Evolutionary conservation across 2,329 filamentous ascomycete genomes (phyloP).

Genomic region (Paraconiothyrium sp.): DNA sequence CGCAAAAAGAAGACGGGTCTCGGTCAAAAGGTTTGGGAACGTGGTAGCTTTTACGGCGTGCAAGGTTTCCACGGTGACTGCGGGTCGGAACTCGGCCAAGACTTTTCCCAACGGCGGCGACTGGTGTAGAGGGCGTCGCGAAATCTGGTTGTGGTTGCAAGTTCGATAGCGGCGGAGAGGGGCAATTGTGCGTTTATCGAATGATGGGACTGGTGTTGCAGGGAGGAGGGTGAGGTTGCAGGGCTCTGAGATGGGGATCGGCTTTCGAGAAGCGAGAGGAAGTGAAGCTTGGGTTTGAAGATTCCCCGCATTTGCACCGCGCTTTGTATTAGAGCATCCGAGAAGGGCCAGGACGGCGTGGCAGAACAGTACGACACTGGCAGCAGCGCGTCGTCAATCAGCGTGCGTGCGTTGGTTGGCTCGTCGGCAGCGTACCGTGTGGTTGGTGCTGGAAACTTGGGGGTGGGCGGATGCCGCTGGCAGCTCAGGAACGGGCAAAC

Average conservation of each 20-base stretch:
- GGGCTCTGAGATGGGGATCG: slow-evolving; percentile 30
- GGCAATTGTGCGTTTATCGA: slow-evolving; percentile 7
- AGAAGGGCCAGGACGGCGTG: slow-evolving; percentile 33
- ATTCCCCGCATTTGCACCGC: slow-evolving; percentile 49
- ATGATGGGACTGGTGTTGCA: background rate
- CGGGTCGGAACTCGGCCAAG: slow-evolving; percentile 40
- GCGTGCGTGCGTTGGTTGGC: slow-evolving; percentile 30
- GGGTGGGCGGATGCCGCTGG: slow-evolving; percentile 8
- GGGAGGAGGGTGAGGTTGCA: slow-evolving; percentile 5
- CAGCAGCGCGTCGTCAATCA: slow-evolving; percentile 37
- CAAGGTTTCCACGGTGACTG: slow-evolving; percentile 29
- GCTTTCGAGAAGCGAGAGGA: slow-evolving; percentile 46
- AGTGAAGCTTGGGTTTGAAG: slow-evolving; percentile 38
- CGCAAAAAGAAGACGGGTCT: slow-evolving; percentile 39
- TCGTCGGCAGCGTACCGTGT: slow-evolving; percentile 35
- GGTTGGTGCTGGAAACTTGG: slow-evolving; percentile 26
- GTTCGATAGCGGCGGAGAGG: slow-evolving; percentile 1
- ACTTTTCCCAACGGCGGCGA: slow-evolving; percentile 41
- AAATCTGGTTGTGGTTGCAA: background rate
- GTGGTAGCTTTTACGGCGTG: slow-evolving; percentile 23
- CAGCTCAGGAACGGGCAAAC: slow-evolving; percentile 11
- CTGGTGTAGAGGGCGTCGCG: slow-evolving; percentile 30
- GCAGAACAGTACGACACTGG: slow-evolving; percentile 40
- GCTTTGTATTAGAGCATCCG: slow-evolving; percentile 42
- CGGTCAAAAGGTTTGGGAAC: slow-evolving; percentile 24